Evolutionary conservation across 2,329 filamentous ascomycete genomes (phyloP).

Genomic region (Hymenoscyphus fructigenus): DNA sequence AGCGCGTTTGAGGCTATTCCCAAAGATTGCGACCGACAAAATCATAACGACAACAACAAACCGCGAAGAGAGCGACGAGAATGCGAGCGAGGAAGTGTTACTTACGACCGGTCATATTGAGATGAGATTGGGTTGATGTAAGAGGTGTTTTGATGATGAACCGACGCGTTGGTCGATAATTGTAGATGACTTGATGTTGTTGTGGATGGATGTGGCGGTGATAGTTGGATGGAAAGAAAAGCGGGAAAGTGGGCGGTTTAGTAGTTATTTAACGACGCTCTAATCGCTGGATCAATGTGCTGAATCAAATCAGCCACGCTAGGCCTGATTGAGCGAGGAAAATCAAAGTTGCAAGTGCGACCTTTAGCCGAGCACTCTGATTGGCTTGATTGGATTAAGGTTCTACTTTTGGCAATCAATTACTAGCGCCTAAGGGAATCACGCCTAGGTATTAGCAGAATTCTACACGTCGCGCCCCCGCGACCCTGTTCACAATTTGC

Average conservation of each 20-base stretch:
- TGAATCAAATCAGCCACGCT: background rate
- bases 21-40: slow-evolving; percentile 32
- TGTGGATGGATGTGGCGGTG: slow-evolving; percentile 16
- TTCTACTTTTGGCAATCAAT: background rate
- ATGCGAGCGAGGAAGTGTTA: slow-evolving; percentile 35
- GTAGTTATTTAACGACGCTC: background rate
- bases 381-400: slow-evolving; percentile 3
- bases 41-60: slow-evolving; percentile 23
- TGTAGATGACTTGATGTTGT: slow-evolving; percentile 21
- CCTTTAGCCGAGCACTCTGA: background rate
- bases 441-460: background rate
- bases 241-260: slow-evolving; percentile 5
- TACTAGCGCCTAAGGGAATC: background rate
- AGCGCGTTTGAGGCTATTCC: slow-evolving; percentile 23
- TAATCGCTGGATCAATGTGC: background rate
- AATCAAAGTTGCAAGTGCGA: slow-evolving; percentile 1
- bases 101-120: slow-evolving; percentile 75
- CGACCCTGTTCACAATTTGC: too few species aligned
- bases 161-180: slow-evolving; percentile 29
- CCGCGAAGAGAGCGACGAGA: slow-evolving; percentile 18
- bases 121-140: slow-evolving; percentile 30
- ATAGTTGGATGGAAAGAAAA: slow-evolving; percentile 7
- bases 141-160: slow-evolving; percentile 38
- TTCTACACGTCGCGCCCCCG: background rate
- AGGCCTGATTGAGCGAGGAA: background rate